Conservation (phyloP, 805 yeast species). For the Dipodascopsis uninucleata region DNA sequence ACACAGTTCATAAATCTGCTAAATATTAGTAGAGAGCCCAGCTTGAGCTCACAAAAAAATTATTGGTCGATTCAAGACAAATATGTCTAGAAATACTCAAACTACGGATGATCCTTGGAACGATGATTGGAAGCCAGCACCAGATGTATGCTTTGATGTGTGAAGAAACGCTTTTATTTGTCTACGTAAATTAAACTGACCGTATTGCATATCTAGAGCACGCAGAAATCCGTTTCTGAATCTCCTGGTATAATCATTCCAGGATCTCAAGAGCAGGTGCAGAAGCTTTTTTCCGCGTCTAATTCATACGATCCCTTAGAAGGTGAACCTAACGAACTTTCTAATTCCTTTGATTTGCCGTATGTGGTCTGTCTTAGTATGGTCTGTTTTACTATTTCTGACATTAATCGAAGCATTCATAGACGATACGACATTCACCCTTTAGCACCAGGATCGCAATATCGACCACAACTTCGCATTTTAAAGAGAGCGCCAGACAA, state of each 20-base stretch:
- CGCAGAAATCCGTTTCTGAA: too few relatives aligned
- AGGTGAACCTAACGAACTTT: not conserved
- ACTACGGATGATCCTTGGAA: constrained; percentile 19
- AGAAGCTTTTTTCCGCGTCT: constrained; percentile 12
- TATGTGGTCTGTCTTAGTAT: not conserved
- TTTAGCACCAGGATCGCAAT: constrained; percentile 15
- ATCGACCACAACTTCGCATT: constrained; percentile 24
- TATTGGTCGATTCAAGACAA: too few relatives aligned
- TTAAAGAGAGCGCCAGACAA: constrained; percentile 17
- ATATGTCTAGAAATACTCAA: too few relatives aligned
- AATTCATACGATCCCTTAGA: too few relatives aligned
- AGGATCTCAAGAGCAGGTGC: constrained; percentile 11
- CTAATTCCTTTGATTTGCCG: not conserved
- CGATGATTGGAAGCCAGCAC: constrained; percentile 19
- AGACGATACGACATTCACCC: constrained; percentile 17
- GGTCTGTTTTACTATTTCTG: not conserved
- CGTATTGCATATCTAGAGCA: too few relatives aligned
- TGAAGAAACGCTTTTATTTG: too few relatives aligned
- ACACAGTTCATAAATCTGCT: too few relatives aligned
- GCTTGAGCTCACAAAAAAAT: too few relatives aligned
- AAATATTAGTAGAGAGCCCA: too few relatives aligned
- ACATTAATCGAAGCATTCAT: too few relatives aligned
- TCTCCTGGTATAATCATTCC: constrained; percentile 12
- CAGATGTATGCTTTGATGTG: not conserved
- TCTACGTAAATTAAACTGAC: too few relatives aligned